phyloP scores from a whole-genome alignment of 176 grass and related monocot genomes.

The Avena eriantha region DNA sequence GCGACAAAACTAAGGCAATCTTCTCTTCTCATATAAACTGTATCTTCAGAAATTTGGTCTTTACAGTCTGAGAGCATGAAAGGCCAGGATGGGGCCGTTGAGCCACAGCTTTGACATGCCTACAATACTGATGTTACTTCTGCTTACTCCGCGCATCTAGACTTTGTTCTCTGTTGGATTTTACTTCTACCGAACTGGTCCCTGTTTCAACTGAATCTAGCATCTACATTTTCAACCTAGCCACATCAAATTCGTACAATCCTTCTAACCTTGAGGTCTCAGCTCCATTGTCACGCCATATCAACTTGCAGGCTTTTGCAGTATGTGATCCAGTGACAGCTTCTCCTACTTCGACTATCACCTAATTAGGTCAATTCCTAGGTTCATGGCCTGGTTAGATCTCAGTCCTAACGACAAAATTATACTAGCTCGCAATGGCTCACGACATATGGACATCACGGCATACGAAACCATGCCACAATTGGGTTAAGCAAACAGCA shows the following conservation, averaged over 20 bases:
- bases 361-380: neutral
- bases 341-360: neutral
- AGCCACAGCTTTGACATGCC: neutral
- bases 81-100: neutral
- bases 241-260: neutral
- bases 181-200: neutral
- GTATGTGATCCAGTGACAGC: neutral
- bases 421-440: neutral
- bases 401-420: neutral
- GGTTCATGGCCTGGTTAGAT: neutral
- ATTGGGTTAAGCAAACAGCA: neutral
- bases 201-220: neutral
- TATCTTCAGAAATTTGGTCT: no score
- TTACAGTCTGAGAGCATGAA: neutral
- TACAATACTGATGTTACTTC: neutral
- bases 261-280: neutral
- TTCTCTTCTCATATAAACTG: no score
- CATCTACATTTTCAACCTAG: neutral
- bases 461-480: neutral
- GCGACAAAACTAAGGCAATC: no score
- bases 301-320: neutral
- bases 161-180: neutral
- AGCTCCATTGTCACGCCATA: neutral
- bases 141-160: neutral
- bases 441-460: neutral